phyloP scores from a whole-genome alignment of 2,329 filamentous ascomycete species.

The Ambrosiella cleistominuta region DNA sequence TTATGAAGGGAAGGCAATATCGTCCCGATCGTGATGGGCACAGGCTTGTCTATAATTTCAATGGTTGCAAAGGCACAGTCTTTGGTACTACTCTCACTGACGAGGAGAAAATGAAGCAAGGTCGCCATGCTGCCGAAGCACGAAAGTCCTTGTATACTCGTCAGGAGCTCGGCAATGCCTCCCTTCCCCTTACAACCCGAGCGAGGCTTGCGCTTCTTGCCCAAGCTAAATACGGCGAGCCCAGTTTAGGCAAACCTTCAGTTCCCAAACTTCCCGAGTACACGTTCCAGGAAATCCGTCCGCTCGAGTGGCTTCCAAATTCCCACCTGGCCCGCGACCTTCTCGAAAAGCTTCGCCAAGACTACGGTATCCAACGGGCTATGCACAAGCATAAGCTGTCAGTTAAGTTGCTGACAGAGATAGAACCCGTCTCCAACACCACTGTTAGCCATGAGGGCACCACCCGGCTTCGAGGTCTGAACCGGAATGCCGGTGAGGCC shows the following conservation, averaged over 20 bases:
- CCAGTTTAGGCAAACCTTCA: conserved; percentile 15
- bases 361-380: conserved; percentile 65
- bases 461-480: conserved; percentile 68
- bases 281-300: conserved; percentile 63
- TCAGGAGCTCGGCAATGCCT: too few species aligned
- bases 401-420: conserved; percentile 79
- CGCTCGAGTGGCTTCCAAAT: conserved; percentile 60
- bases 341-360: conserved; percentile 57
- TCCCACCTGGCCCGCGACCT: conserved; percentile 54
- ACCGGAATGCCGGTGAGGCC: conserved; percentile 71
- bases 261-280: conserved; percentile 37
- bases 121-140: conserved; percentile 12
- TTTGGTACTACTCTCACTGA: background rate
- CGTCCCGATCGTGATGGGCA: background rate
- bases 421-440: conserved; percentile 78
- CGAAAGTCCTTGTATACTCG: background rate
- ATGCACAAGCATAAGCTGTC: conserved; percentile 77
- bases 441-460: conserved; percentile 47
- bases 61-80: background rate
- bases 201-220: too few species aligned
- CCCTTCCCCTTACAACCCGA: too few species aligned
- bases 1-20: background rate
- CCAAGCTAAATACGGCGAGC: too few species aligned
- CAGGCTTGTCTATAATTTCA: background rate
- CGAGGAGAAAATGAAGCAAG: conserved; percentile 18